Evolutionary conservation across 805 yeast genomes (phyloP), one percentile per base, ranked within the genome.

Genomic region (Metschnikowia dekortorum): DNA sequence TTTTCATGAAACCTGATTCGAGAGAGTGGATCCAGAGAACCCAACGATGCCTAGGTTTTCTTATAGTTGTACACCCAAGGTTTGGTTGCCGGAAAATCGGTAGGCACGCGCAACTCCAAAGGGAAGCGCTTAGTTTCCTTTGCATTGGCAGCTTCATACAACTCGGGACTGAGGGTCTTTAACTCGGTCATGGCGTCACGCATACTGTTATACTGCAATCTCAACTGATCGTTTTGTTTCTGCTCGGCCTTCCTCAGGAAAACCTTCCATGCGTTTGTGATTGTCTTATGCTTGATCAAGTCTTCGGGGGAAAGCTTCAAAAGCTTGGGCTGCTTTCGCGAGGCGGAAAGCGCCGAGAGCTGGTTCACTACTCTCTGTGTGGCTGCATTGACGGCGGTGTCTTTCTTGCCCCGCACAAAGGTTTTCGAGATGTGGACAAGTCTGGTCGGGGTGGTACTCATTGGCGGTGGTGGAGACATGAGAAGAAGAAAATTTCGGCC

Each of bases 311-410:
- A 78, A 33, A 90, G 72, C 61, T 84, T 88, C 55, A 94, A 68
- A 59, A 89, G 72, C 58, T 83, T 81, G 42, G 99, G 99, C 68
- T 85, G 91, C 68, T 90, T 92, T 73, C 90, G 84, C 51, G 86
- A 80, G 7, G 96, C 97, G 10, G 94, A 82, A 58, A 91, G 67
- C 22, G 92, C 96, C 38, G 95, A 85, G 54, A 92, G 77, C 70
- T 84, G 85, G 58, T 73, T 71, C 41, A 73, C 75, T 46, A 73
- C 73, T 53, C 61, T 71, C 49, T 73, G 76, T 6, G 78, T 73
- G 34, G 75, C 65, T 11, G 73, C 62, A 47, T 60, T 65, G 41
- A 66, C 56, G 9, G 67, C 61, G 18, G 64, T 56, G 39, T 66
- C 63, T 50, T 61, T 62, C 55, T 69, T 68, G 4, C 65, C 65